These are phyloP conservation scores for Populus simonii DNA, from an alignment of 345 rosid genomes.

Conservation along the genomic window DNA sequence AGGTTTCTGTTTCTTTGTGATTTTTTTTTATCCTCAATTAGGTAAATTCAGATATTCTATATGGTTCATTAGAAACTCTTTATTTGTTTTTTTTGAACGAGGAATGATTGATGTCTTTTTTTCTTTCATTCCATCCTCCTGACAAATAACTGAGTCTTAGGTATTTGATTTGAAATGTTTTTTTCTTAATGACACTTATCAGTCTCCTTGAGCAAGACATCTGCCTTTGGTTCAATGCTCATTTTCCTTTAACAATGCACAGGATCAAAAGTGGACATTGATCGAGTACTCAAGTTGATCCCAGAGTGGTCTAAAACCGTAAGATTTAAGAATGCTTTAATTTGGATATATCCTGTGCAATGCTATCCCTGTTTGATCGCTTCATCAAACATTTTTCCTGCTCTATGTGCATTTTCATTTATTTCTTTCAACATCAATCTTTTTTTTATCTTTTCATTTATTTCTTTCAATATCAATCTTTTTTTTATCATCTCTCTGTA, in stretches of 20 bases:
- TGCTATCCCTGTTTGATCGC: neutral
- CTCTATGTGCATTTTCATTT: neutral
- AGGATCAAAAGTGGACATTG: constrained; percentile 57
- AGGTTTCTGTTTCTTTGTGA: too few species aligned
- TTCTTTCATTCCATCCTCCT: neutral
- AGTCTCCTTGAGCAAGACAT: constrained; percentile 8
- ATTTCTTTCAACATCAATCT: neutral
- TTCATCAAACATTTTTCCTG: neutral
- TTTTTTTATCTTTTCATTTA: neutral
- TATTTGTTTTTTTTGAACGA: too few species aligned
- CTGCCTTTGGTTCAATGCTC: constrained; percentile 15
- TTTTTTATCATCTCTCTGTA: neutral
- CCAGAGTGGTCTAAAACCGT: constrained; percentile 82
- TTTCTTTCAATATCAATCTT: neutral
- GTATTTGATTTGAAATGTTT: neutral
- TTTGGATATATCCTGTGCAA: neutral
- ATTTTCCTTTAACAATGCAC: constrained; percentile 26
- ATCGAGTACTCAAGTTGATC: constrained; percentile 58
- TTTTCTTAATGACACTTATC: neutral
- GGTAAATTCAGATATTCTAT: neutral
- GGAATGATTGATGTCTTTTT: too few species aligned
- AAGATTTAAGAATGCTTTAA: constrained; percentile 33
- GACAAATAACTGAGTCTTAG: neutral
- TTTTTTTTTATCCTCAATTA: neutral
- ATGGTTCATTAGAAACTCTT: too few species aligned